A percentile compares a stretch with the other conserved stretches of the same genome.
Conservation (phyloP, 2,329 filamentous ascomycete genomes). For the Amauroascus niger region DNA sequence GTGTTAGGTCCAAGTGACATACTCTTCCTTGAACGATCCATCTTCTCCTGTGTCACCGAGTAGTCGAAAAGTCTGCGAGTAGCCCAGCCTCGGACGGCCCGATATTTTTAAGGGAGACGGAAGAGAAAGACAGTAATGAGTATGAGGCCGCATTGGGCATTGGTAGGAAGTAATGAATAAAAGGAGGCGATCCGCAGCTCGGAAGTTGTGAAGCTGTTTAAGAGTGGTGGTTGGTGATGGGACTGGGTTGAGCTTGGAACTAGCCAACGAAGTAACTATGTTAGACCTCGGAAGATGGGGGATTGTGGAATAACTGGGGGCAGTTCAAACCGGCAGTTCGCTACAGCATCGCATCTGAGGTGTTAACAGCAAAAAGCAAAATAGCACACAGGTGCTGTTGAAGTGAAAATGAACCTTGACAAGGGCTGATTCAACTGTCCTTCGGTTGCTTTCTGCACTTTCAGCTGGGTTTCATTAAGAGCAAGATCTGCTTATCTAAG, state of each 20-base stretch:
- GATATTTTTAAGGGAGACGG: slow-evolving; percentile 9
- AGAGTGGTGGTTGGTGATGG: not conserved
- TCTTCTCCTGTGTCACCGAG: slow-evolving; percentile 23
- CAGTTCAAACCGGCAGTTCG: not conserved
- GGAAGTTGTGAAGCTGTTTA: slow-evolving; percentile 2
- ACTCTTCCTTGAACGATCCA: slow-evolving; percentile 45
- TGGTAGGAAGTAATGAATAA: not conserved
- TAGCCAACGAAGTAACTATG: too few relatives aligned
- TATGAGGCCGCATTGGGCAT: slow-evolving; percentile 15
- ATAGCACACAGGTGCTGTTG: not conserved
- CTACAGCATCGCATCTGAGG: not conserved
- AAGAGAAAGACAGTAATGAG: slow-evolving; percentile 10
- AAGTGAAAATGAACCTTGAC: not conserved
- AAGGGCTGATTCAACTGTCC: too few relatives aligned
- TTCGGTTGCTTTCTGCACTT: too few relatives aligned
- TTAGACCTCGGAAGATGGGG: too few relatives aligned
- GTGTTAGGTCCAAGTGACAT: slow-evolving; percentile 17
- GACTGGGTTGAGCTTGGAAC: not conserved
- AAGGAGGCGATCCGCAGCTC: not conserved
- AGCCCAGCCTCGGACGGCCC: not conserved
- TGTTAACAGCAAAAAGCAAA: not conserved
- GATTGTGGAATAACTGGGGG: not conserved
- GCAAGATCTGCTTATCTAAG: not conserved
- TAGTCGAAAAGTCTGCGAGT: slow-evolving; percentile 1
- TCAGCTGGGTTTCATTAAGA: too few relatives aligned